Evolutionary conservation across 2,329 filamentous ascomycete genomes (phyloP), one percentile per base, ranked within the genome.

Genomic region (Talaromyces sp.): DNA sequence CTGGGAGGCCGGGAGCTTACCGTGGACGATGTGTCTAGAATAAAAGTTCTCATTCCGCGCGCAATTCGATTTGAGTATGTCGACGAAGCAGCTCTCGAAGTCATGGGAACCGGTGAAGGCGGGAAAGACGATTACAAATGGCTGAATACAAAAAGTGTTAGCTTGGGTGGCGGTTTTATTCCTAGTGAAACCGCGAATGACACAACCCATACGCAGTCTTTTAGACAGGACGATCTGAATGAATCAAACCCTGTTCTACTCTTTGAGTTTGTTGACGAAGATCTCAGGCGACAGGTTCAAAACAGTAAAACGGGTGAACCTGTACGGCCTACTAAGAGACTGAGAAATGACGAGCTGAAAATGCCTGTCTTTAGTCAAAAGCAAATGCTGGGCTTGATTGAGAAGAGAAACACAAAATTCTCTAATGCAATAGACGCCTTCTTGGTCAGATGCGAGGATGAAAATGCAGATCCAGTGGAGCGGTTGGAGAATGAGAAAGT

Each of bases 291-390:
- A 47, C 88, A 96, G 71, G 89, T 92, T 0, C 80, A 83, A 59
- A 80, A 89, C 72, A 84, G 86, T 59, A 90, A 89, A 72, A 91
- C 89, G 0, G 90, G 90, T 1, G 87, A 93, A 73, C 83, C 88
- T 0, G 86, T 83, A 0, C 89, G 87, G 60, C 83, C 89, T 0
- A 86, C 82, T 12, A 83, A 87, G 61, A 90, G 85, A 69, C 79
- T 92, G 65, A 83, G 86, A 62, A 85, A 93, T 23, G 92, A 96
- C 69, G 87, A 91, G 63, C 72, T 98, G 67, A 96, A 90, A 75
- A 92, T 97, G 87, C 95, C 94, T 0, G 90, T 96, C 8, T 97
- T 87, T 78, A 92, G 91, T 65, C 93, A 96, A 75, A 93, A 93
- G 74, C 92, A 96, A 76, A 92, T 98, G 89, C 87, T 90, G 72